phyloP scores from a whole-genome alignment of 257 asterid genomes.

The Salvia miltiorrhiza region DNA sequence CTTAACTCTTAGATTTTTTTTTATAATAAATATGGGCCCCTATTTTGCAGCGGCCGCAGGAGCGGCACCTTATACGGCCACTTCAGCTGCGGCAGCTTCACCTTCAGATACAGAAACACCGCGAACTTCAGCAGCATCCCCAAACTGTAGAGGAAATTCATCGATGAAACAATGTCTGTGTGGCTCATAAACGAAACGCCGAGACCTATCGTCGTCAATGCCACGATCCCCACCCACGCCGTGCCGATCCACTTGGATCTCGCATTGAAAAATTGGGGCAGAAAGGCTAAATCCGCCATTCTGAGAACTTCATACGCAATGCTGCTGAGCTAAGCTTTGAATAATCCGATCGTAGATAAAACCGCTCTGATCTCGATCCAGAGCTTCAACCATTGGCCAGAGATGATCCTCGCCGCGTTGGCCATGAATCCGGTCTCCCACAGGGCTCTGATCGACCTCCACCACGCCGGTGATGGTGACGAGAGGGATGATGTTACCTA shows the following conservation, averaged over 20 bases:
- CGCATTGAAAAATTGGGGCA: slow-evolving; percentile 39
- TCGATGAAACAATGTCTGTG: slow-evolving; percentile 47
- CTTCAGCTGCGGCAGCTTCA: slow-evolving; percentile 42
- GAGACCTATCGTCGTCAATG: slow-evolving; percentile 46
- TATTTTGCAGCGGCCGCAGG: slow-evolving; percentile 23
- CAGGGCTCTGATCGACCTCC: slow-evolving; percentile 40
- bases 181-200: slow-evolving; percentile 59
- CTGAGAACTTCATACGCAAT: slow-evolving; percentile 52
- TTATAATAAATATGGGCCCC: too few species aligned
- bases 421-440: slow-evolving; percentile 78
- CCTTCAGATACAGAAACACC: slow-evolving; percentile 62
- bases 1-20: too few species aligned
- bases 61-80: slow-evolving; percentile 71
- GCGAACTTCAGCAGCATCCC: slow-evolving; percentile 78
- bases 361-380: slow-evolving; percentile 77
- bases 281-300: slow-evolving; percentile 52
- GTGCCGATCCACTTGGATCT: slow-evolving; percentile 63
- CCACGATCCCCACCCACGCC: slow-evolving; percentile 67
- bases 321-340: slow-evolving; percentile 71
- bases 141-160: slow-evolving; percentile 64
- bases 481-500: slow-evolving; percentile 64
- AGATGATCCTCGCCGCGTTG: slow-evolving; percentile 44
- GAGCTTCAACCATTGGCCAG: slow-evolving; percentile 65
- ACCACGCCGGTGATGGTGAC: slow-evolving; percentile 65
- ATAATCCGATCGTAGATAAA: slow-evolving; percentile 52